These are phyloP conservation scores for Fistulinella staudtii DNA, from an alignment of 1,284 basidiomycete species.

Conservation along the genomic window DNA sequence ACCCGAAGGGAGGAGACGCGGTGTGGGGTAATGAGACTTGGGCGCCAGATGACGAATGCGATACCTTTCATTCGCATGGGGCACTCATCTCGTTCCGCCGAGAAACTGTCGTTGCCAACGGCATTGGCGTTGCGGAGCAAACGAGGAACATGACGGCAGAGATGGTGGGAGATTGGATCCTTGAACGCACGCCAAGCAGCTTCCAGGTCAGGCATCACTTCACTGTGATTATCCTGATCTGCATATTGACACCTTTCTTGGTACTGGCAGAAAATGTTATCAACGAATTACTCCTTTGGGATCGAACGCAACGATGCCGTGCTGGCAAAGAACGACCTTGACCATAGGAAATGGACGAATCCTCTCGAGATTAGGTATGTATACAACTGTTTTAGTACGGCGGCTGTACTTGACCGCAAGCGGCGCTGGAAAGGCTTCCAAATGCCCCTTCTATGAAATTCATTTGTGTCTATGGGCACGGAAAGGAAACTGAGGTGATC, in stretches of 20 bases:
- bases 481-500: constrained; percentile 90
- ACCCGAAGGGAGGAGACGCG: constrained; percentile 72
- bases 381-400: not conserved
- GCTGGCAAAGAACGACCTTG: constrained; percentile 62
- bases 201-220: constrained; percentile 60
- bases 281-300: constrained; percentile 88
- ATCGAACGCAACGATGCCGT: constrained; percentile 76
- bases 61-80: constrained; percentile 70
- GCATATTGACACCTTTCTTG: constrained; percentile 3
- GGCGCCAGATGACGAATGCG: constrained; percentile 76
- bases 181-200: constrained; percentile 78
- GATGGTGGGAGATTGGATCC: constrained; percentile 75
- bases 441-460: constrained; percentile 91
- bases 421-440: constrained; percentile 58
- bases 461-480: constrained; percentile 92
- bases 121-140: constrained; percentile 16
- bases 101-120: constrained; percentile 5
- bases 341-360: constrained; percentile 90
- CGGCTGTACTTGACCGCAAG: not conserved
- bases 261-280: constrained; percentile 76
- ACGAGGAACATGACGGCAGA: constrained; percentile 76
- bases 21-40: constrained; percentile 82
- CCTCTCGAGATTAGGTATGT: constrained; percentile 82
- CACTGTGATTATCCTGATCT: not conserved
- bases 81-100: constrained; percentile 78